Evolutionary conservation across 495 filamentous ascomycete genomes (phyloP), one percentile per base, ranked within the genome.

Genomic region (Xylaria acuta): DNA sequence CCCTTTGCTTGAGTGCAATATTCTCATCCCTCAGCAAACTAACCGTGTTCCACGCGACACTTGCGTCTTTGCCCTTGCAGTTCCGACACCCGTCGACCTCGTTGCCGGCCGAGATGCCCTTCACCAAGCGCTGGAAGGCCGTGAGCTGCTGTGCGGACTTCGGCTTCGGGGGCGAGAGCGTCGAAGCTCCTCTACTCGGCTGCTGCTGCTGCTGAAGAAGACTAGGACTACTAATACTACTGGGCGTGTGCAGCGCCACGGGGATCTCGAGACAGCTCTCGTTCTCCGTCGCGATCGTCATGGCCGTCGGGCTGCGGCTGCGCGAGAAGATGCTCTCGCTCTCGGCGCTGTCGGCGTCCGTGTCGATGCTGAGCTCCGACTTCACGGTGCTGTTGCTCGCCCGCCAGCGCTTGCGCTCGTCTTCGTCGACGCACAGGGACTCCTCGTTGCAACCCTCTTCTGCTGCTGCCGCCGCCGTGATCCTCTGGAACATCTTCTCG

Each of bases 1-100:
- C 83, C 45, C 91, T 82, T 40, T 85, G 85, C 81, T 94, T 94
- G 58, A 94, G 79, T 8, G 87, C 87, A 72, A 84, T 85, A 72
- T 94, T 95, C 82, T 95, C 92, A 49, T 90, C 90, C 69, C 91
- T 86, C 70, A 95, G 79, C 56, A 93, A 73, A 5, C 90, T 86
- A 40, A 93, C 87, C 16, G 92, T 89, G 72, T 90, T 85, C 92
- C 92, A 92, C 16, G 90, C 91, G 69, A 93, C 86, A 36, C 89
- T 89, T 47, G 88, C 82, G 51, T 89, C 84, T 71, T 87, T 83
- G 3, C 92, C 88, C 75, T 88, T 77, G 76, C 90, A 92, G 70
- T 89, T 92, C 25, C 64, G 71, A 54, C 90, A 93, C 64, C 84
- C 85, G 12, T 81, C 78, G 1, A 20, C 40, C 74, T 76, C 80